phyloP scores from a whole-genome alignment of 2,329 filamentous ascomycete species.

The Chaetoscypha palmicola region DNA sequence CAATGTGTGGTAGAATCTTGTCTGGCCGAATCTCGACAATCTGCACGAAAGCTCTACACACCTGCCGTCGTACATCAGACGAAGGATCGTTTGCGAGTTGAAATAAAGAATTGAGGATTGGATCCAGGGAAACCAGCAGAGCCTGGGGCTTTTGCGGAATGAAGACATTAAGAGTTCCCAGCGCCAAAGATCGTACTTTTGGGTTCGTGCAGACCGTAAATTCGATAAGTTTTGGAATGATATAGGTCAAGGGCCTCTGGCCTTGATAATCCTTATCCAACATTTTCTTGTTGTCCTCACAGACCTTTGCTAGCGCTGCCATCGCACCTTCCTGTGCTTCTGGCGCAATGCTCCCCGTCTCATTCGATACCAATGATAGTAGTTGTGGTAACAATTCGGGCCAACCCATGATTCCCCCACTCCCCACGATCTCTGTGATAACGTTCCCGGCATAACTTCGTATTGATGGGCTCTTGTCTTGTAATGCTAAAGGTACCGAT shows the following conservation, averaged over 20 bases:
- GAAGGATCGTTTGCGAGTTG: constrained; percentile 68
- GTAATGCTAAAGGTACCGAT: constrained; percentile 69
- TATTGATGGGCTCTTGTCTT: constrained; percentile 75
- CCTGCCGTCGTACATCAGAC: constrained; percentile 80
- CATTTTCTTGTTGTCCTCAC: constrained; percentile 86
- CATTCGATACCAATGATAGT: constrained; percentile 68
- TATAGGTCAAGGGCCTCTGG: constrained; percentile 76
- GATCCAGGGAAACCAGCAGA: constrained; percentile 72
- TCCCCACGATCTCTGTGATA: constrained; percentile 82
- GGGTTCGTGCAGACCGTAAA: constrained; percentile 71
- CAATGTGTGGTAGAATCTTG: constrained; percentile 82
- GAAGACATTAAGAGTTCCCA: constrained; percentile 87
- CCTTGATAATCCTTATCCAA: constrained; percentile 84
- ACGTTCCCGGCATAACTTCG: constrained; percentile 87
- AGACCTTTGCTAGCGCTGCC: constrained; percentile 88
- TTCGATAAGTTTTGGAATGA: constrained; percentile 84
- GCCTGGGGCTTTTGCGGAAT: constrained; percentile 78
- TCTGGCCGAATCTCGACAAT: constrained; percentile 86
- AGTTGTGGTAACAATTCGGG: constrained; percentile 83
- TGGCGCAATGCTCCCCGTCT: constrained; percentile 56
- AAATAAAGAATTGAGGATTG: constrained; percentile 77
- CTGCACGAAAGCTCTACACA: constrained; percentile 88
- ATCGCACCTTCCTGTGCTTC: constrained; percentile 88
- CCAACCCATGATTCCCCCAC: constrained; percentile 83
- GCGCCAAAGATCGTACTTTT: constrained; percentile 71